phyloP scores from a whole-genome alignment of 1,139 yeast species.

The Arxiozyma heterogenica region DNA sequence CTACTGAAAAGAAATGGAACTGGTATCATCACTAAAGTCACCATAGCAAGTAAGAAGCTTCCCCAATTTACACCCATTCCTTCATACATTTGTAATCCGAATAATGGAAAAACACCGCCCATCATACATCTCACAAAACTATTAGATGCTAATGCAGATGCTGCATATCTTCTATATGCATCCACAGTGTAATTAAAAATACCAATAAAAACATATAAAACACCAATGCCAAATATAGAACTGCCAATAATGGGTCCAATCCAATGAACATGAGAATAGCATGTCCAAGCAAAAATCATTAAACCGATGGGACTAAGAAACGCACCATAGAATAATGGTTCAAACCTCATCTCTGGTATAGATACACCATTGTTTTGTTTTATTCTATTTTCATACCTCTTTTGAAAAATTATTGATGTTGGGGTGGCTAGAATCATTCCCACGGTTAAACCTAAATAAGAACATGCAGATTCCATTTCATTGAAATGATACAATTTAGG shows the following conservation, averaged over 20 bases:
- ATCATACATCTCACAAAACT: slow-evolving; percentile 57
- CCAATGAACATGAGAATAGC: slow-evolving; percentile 55
- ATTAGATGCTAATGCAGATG: slow-evolving; percentile 76
- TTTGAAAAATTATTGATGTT: slow-evolving; percentile 31
- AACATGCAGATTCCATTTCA: slow-evolving; percentile 45
- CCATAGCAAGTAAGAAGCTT: slow-evolving; percentile 45
- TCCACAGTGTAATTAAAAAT: slow-evolving; percentile 54
- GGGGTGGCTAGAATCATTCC: slow-evolving; percentile 39
- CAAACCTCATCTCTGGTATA: slow-evolving; percentile 54
- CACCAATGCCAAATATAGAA: slow-evolving; percentile 48
- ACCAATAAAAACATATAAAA: slow-evolving; percentile 48
- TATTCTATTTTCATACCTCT: slow-evolving; percentile 27
- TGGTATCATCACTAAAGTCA: slow-evolving; percentile 50
- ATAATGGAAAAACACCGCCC: slow-evolving; percentile 73
- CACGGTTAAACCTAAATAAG: slow-evolving; percentile 44
- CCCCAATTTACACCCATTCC: slow-evolving; percentile 59
- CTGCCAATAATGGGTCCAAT: slow-evolving; percentile 63
- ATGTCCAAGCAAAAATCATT: slow-evolving; percentile 74
- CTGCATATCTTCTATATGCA: slow-evolving; percentile 54
- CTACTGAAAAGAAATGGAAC: slow-evolving; percentile 66
- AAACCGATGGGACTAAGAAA: slow-evolving; percentile 53
- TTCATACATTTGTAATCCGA: slow-evolving; percentile 49
- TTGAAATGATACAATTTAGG: slow-evolving; percentile 39
- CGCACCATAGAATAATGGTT: slow-evolving; percentile 40
- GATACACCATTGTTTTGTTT: slow-evolving; percentile 34